Evolutionary conservation across 208 protist species (phyloP).

Genomic region (Leishmania braziliensis): DNA sequence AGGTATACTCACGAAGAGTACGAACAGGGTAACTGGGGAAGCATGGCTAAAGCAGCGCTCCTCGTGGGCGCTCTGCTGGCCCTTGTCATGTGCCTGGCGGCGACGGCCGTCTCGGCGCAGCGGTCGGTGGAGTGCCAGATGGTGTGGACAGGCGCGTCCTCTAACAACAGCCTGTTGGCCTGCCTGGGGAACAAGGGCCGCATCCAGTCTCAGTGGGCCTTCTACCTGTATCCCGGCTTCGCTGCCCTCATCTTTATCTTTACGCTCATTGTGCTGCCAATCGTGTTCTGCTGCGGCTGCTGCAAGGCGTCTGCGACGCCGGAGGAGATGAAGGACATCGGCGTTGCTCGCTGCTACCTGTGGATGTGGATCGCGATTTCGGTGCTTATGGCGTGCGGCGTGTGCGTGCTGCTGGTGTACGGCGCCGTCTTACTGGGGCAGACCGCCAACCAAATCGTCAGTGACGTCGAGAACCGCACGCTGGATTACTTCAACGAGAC

Average conservation of each 20-base stretch:
- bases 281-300: conserved; percentile 61
- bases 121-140: conserved; percentile 74
- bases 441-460: conserved; percentile 24
- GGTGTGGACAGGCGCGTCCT: conserved; percentile 63
- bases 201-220: conserved; percentile 53
- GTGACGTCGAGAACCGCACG: conserved; percentile 40
- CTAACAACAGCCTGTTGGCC: conserved; percentile 53
- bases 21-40: too few relatives aligned
- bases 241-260: conserved; percentile 58
- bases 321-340: conserved; percentile 27
- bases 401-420: conserved; percentile 65
- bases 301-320: conserved; percentile 39
- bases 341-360: conserved; percentile 45
- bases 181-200: conserved; percentile 58
- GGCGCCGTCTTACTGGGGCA: conserved; percentile 47
- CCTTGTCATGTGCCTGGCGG: conserved; percentile 34
- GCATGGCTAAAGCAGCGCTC: too few relatives aligned
- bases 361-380: conserved; percentile 74
- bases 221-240: conserved; percentile 63
- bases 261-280: conserved; percentile 53
- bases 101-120: conserved; percentile 34
- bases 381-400: conserved; percentile 48
- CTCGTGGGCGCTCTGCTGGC: conserved; percentile 33
- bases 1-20: too few relatives aligned
- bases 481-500: conserved; percentile 56